Base-by-base conservation (phyloP, 192 early-diverging fungal genomes). In the Paraglomus brasilianum region DNA sequence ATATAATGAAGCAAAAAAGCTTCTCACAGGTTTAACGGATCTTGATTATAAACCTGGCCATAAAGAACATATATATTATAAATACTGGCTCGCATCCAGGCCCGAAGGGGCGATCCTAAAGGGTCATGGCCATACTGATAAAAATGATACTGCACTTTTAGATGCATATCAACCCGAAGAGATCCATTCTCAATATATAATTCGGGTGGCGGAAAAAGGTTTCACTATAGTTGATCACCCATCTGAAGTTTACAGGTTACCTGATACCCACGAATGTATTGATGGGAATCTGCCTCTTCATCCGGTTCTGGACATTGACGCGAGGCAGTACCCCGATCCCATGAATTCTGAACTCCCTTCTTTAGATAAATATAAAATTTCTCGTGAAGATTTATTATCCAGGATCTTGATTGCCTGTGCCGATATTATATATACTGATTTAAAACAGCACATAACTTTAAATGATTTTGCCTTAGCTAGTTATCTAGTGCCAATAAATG, bases 171-270 rank as follows among this genome's bases (percentile, higher is more conserved):
- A 17, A 55, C 24, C 52, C 7, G 52, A 55, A 55, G 52, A 55
- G 52, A 55, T 55, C 24, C 17, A 55, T 55, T 55, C 52, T 55
- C 52, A 55, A 55, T 55, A 55, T 55, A 55, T 55, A 55, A 55
- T 55, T 55, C 17, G 52, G 7, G 17, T 17, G 52, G 52, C 52
- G 24, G 52, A 17, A 55, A 55, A 55, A 55, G 52, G 52, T 55
- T 55, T 21, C 24, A 55, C 52, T 21, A 24, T 55, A 24, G 24
- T 55, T 17, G 17, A 55, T 55, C 52, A 55, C 24, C 52, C 52
- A 21, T 21, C 52, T 24, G 17, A 55, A 55, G 52, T 55, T 55
- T 55, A 55, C 24, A 17, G 52, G 24, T 21, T 55, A 24, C 52
- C 52, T 11, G 24, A 55, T 17, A 55, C 52, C 8, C 52, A 55